Evolutionary conservation across 2,329 filamentous ascomycete genomes (phyloP).

Genomic region (Neobulgaria alba): DNA sequence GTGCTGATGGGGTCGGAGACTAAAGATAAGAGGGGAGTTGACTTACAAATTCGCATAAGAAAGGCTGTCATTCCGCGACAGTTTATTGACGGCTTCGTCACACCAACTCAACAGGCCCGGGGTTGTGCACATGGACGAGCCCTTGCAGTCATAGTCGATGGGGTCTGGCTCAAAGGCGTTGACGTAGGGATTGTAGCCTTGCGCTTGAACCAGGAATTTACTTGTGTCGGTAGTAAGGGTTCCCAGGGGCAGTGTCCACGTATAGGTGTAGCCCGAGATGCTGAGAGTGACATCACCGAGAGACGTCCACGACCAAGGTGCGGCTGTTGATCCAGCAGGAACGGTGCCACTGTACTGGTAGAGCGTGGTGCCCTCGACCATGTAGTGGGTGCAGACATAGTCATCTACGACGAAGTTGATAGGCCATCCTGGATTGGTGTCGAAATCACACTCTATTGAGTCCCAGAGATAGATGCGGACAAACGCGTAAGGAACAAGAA

Average conservation of each 20-base stretch:
- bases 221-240: not conserved
- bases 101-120: not conserved
- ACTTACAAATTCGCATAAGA: not conserved
- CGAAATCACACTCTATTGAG: not conserved
- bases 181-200: not conserved
- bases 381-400: slow-evolving; percentile 1
- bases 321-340: not conserved
- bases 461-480: not conserved
- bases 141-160: slow-evolving; percentile 1
- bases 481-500: slow-evolving; percentile 1
- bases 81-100: not conserved
- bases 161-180: too few species aligned
- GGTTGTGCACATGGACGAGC: not conserved
- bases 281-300: not conserved
- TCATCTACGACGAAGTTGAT: not conserved
- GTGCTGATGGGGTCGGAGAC: too few species aligned
- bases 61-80: not conserved
- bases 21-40: not conserved
- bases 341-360: slow-evolving; percentile 4
- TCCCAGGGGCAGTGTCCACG: not conserved
- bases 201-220: slow-evolving; percentile 1
- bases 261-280: slow-evolving; percentile 1
- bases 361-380: slow-evolving; percentile 3
- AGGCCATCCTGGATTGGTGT: not conserved
- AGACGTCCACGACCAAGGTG: slow-evolving; percentile 2